Percentiles rank a stretch among this genome's conserved stretches.
These are phyloP conservation scores for Pezicula carpinea DNA, from an alignment of 2,329 filamentous ascomycete genomes.

Conservation along the genomic window DNA sequence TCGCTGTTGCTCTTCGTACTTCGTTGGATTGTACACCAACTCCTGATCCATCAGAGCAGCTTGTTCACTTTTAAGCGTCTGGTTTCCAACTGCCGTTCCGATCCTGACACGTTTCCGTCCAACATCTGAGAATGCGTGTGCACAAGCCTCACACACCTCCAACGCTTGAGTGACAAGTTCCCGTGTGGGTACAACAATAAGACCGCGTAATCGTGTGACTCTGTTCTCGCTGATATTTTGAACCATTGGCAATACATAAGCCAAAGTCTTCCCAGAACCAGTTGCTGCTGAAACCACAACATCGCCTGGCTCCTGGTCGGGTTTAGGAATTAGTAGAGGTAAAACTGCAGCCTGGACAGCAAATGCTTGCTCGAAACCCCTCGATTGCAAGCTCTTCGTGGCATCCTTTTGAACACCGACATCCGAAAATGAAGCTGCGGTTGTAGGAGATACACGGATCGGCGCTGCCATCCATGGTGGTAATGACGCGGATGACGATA, in stretches of 20 bases:
- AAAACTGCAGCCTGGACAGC: slow-evolving; percentile 77
- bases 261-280: slow-evolving; percentile 90
- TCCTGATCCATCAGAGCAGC: slow-evolving; percentile 57
- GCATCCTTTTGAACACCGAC: slow-evolving; percentile 60
- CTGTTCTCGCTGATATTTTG: slow-evolving; percentile 63
- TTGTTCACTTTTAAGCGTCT: slow-evolving; percentile 65
- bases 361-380: slow-evolving; percentile 67
- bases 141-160: slow-evolving; percentile 71
- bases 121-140: slow-evolving; percentile 51
- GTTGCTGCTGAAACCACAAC: slow-evolving; percentile 89
- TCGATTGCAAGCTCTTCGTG: slow-evolving; percentile 58
- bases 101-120: slow-evolving; percentile 67
- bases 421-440: slow-evolving; percentile 55
- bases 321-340: slow-evolving; percentile 68
- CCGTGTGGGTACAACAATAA: slow-evolving; percentile 86
- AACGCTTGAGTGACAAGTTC: slow-evolving; percentile 86
- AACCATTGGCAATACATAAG: slow-evolving; percentile 84
- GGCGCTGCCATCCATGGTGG: slow-evolving; percentile 78
- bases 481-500: slow-evolving; percentile 70
- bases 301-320: slow-evolving; percentile 63
- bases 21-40: slow-evolving; percentile 62
- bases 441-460: slow-evolving; percentile 59
- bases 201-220: slow-evolving; percentile 65
- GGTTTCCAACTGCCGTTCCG: slow-evolving; percentile 77
- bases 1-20: slow-evolving; percentile 41